A percentile compares a stretch with the other conserved stretches of the same genome.
Evolutionary conservation across 2,329 filamentous ascomycete species (phyloP).

Genomic region (Fusarium buharicum): DNA sequence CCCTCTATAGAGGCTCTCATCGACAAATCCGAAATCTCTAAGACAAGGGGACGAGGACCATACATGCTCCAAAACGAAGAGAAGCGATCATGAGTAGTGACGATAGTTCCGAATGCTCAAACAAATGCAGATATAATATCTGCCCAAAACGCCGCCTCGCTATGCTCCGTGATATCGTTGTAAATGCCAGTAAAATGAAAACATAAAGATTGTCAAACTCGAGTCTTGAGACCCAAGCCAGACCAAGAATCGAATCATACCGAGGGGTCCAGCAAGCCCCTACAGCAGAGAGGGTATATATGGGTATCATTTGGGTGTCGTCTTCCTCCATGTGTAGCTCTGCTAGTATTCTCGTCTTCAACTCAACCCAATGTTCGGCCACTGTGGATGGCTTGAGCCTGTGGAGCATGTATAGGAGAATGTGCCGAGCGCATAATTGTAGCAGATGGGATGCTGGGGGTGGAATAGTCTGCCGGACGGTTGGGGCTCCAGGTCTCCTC

Average conservation of each 20-base stretch:
- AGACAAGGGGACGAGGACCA: constrained; percentile 12
- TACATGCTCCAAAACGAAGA: constrained; percentile 25
- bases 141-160: constrained; percentile 53
- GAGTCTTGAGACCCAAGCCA: constrained; percentile 29
- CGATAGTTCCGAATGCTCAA: constrained; percentile 35
- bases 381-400: constrained; percentile 63
- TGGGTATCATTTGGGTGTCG: constrained; percentile 49
- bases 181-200: constrained; percentile 40
- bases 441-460: constrained; percentile 42
- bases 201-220: constrained; percentile 27
- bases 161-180: constrained; percentile 52
- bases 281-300: constrained; percentile 41
- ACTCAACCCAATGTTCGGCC: constrained; percentile 61
- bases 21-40: constrained; percentile 29
- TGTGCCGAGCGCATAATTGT: constrained; percentile 48
- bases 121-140: constrained; percentile 41
- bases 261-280: constrained; percentile 24
- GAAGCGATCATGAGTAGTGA: constrained; percentile 29
- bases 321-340: constrained; percentile 31
- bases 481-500: constrained; percentile 72
- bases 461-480: constrained; percentile 37
- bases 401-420: constrained; percentile 46
- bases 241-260: constrained; percentile 38
- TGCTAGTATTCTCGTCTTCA: constrained; percentile 27
- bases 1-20: constrained; percentile 24